These are phyloP conservation scores for Pleurotus tuber-regium DNA, from an alignment of 768 basidiomycete species.

Conservation along the genomic window DNA sequence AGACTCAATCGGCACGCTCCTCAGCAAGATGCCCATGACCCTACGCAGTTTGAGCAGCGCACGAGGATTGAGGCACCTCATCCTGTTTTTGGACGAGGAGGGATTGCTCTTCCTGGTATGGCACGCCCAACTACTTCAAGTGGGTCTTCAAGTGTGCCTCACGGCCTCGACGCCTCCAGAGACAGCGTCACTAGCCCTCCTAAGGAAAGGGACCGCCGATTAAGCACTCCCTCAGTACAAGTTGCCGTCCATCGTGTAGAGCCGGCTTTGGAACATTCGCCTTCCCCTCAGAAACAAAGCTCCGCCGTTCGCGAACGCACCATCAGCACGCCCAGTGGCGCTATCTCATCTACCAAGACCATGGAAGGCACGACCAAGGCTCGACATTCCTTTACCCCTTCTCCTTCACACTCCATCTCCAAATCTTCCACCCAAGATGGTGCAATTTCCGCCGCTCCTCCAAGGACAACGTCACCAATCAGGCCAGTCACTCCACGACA, in stretches of 20 bases:
- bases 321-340: slow-evolving; percentile 27
- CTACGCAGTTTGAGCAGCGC: slow-evolving; percentile 65
- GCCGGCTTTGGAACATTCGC: not conserved
- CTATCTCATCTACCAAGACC: slow-evolving; percentile 11
- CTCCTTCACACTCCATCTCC: not conserved
- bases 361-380: not conserved
- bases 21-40: slow-evolving; percentile 65
- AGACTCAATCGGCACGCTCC: slow-evolving; percentile 70
- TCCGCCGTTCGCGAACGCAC: slow-evolving; percentile 33
- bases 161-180: not conserved
- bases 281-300: not conserved
- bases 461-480: slow-evolving; percentile 14
- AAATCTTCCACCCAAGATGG: slow-evolving; percentile 2
- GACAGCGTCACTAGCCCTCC: not conserved
- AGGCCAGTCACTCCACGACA: slow-evolving; percentile 25
- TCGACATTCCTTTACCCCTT: not conserved
- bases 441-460: not conserved
- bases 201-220: slow-evolving; percentile 3
- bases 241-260: not conserved
- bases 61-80: slow-evolving; percentile 53
- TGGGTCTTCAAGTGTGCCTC: slow-evolving; percentile 4
- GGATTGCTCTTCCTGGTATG: slow-evolving; percentile 78
- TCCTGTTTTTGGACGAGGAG: slow-evolving; percentile 73
- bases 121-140: slow-evolving; percentile 20
- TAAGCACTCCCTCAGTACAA: not conserved